Evolutionary conservation across 768 basidiomycete genomes (phyloP).

Genomic region (Auriculariales sp.): DNA sequence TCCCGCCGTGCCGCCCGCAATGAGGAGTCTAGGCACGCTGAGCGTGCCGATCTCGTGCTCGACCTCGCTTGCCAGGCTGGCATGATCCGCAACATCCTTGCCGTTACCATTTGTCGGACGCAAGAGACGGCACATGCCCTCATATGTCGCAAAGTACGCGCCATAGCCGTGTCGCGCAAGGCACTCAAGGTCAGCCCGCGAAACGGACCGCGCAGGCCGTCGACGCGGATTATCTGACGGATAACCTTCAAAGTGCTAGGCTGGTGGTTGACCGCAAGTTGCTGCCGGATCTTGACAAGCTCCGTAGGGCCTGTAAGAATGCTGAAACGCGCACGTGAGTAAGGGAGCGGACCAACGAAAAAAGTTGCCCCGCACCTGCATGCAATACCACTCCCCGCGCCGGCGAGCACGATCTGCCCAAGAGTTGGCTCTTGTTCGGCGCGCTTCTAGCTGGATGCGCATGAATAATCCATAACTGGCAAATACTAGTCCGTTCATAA

Average conservation of each 20-base stretch:
- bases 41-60: constrained; percentile 21
- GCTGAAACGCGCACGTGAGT: constrained; percentile 20
- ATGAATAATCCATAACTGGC: constrained; percentile 72
- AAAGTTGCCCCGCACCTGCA: constrained; percentile 44
- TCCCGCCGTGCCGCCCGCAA: constrained; percentile 68
- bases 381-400: constrained; percentile 64
- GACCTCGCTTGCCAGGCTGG: constrained; percentile 25
- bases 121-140: constrained; percentile 43
- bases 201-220: constrained; percentile 56
- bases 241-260: constrained; percentile 41
- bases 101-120: constrained; percentile 6
- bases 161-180: constrained; percentile 74
- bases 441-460: constrained; percentile 41
- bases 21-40: constrained; percentile 43
- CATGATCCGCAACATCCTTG: constrained; percentile 12
- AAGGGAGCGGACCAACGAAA: background rate
- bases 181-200: constrained; percentile 64
- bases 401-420: constrained; percentile 60
- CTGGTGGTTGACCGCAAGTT: constrained; percentile 28
- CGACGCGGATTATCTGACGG: constrained; percentile 33
- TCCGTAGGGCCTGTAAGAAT: constrained; percentile 74
- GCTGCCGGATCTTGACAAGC: constrained; percentile 77
- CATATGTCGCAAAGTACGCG: constrained; percentile 71
- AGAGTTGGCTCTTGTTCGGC: constrained; percentile 42
- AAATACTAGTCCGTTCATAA: constrained; percentile 80